Evolutionary conservation across 2,329 filamentous ascomycete species (phyloP).

Genomic region (Alternaria sp.): DNA sequence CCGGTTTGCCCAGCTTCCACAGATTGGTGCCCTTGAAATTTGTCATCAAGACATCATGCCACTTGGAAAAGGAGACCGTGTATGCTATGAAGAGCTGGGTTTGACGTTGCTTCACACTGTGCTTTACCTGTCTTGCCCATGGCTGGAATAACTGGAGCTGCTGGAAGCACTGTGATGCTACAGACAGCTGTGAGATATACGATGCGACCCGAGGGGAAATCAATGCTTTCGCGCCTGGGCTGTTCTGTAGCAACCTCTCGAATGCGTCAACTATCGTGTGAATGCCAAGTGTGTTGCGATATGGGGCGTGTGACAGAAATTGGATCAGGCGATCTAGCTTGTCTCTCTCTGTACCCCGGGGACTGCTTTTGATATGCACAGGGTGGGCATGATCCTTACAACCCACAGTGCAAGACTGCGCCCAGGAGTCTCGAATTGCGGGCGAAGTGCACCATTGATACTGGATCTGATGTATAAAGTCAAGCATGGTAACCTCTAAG

Average conservation of each 20-base stretch:
- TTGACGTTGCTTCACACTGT: too few species aligned
- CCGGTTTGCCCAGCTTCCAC: background rate
- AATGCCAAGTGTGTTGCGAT: background rate
- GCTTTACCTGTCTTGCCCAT: constrained; percentile 57
- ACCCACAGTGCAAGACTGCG: too few species aligned
- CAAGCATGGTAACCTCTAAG: background rate
- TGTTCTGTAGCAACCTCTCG: background rate
- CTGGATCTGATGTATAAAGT: background rate
- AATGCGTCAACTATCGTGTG: background rate
- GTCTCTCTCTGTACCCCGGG: too few species aligned
- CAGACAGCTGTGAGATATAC: constrained; percentile 58
- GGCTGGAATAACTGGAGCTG: constrained; percentile 60
- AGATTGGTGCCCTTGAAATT: background rate
- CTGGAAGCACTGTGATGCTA: constrained; percentile 55
- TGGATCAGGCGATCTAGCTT: too few species aligned
- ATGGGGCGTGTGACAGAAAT: too few species aligned
- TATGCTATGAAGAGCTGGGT: background rate
- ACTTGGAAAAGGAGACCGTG: background rate
- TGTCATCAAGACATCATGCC: background rate
- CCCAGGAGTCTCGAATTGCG: too few species aligned
- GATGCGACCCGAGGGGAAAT: constrained; percentile 37
- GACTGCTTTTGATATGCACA: too few species aligned
- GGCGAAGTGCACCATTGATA: background rate
- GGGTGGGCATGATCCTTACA: too few species aligned
- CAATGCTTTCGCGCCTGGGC: background rate